Conservation (phyloP, 1,139 yeast species). For the Waltiozyma sp. region DNA sequence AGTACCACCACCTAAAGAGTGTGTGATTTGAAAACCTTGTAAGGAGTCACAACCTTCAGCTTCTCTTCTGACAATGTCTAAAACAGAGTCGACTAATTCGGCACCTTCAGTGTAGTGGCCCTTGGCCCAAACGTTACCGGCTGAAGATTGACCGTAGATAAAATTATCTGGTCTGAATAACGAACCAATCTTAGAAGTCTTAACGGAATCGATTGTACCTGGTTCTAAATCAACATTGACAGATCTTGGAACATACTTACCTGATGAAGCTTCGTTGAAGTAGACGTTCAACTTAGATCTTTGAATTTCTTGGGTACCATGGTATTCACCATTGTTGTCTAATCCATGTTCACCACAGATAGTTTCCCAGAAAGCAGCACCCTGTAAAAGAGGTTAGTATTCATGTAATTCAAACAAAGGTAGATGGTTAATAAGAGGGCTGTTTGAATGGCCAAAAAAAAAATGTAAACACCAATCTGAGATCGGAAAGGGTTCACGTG, state of each 20-base stretch:
- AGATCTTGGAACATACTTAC: conserved; percentile 98
- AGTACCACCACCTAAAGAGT: conserved; percentile 98
- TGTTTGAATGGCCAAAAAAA: not conserved
- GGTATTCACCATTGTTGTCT: conserved; percentile 67
- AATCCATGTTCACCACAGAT: conserved; percentile 95
- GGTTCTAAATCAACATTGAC: conserved; percentile 96
- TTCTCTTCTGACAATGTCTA: conserved; percentile 93
- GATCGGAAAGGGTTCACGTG: too few relatives aligned
- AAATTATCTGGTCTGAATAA: conserved; percentile 96
- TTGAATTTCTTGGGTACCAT: conserved; percentile 59
- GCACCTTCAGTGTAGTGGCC: conserved; percentile 98
- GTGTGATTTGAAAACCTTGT: conserved; percentile 95
- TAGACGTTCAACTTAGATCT: conserved; percentile 92
- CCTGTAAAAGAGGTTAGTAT: conserved; percentile 34
- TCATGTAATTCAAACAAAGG: too few relatives aligned
- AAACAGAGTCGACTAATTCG: conserved; percentile 85
- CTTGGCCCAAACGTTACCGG: conserved; percentile 97
- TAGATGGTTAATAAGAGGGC: not conserved
- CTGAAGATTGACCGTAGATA: conserved; percentile 95
- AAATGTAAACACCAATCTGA: too few relatives aligned
- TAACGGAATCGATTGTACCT: conserved; percentile 93
- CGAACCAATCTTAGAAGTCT: conserved; percentile 83
- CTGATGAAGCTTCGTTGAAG: conserved; percentile 91
- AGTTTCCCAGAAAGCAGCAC: conserved; percentile 97
- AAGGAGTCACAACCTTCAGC: conserved; percentile 95